Evolutionary conservation across 2,329 filamentous ascomycete species (phyloP).

Genomic region (Paecilomyces sp.): DNA sequence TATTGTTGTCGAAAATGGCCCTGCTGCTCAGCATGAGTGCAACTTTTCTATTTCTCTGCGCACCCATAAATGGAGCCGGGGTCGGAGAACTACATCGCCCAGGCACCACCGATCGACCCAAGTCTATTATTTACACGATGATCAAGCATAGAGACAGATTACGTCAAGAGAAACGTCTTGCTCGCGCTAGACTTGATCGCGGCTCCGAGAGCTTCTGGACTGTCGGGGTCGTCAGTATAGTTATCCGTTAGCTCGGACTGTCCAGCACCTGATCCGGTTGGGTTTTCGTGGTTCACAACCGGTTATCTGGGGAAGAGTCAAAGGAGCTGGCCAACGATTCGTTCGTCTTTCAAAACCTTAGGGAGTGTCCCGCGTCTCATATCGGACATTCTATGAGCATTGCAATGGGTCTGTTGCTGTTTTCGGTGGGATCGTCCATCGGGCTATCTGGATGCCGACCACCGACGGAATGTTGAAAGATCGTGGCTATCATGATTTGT

Average conservation of each 20-base stretch:
- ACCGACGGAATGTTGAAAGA: not conserved
- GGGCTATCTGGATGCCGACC: not conserved
- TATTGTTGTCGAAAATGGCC: not conserved
- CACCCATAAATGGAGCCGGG: not conserved
- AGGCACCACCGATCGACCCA: not conserved
- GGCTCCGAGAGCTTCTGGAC: not conserved
- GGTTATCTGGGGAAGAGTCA: not conserved
- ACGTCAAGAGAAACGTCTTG: not conserved
- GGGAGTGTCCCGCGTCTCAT: not conserved
- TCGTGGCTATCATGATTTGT: not conserved
- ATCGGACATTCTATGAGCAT: not conserved
- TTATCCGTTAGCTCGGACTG: not conserved
- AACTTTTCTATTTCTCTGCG: not conserved
- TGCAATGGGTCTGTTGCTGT: not conserved
- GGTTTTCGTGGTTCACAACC: not conserved
- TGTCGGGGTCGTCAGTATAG: not conserved
- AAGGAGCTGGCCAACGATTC: not conserved
- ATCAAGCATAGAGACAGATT: not conserved
- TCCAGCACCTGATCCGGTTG: not conserved
- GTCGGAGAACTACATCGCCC: not conserved
- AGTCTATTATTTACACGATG: not conserved
- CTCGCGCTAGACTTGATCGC: not conserved
- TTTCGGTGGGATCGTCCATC: not conserved
- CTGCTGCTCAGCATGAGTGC: not conserved
- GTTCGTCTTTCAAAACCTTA: not conserved